Evolutionary conservation across 352 stramenopile genomes (phyloP).

Genomic region (Globisporangium apiculatum): DNA sequence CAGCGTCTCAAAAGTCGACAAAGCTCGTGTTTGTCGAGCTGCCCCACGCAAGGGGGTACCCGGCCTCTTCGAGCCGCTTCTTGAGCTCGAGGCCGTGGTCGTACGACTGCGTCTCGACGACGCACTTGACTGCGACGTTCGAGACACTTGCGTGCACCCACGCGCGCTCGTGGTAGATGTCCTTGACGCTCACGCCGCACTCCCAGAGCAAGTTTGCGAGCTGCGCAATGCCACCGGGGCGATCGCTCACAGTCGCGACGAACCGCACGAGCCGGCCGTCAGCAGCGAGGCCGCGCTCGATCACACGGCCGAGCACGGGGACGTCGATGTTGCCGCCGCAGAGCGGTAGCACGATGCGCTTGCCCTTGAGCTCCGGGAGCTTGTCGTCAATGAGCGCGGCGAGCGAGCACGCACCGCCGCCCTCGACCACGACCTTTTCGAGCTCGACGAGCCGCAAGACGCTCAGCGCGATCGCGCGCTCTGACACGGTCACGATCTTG

Average conservation of each 20-base stretch:
- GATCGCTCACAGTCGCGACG: slow-evolving; percentile 94
- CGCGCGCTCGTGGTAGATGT: slow-evolving; percentile 96
- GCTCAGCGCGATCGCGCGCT: slow-evolving; percentile 94
- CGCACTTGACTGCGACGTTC: slow-evolving; percentile 94
- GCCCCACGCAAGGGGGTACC: slow-evolving; percentile 88
- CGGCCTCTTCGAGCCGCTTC: slow-evolving; percentile 69
- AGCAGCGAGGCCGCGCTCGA: slow-evolving; percentile 95
- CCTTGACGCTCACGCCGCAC: slow-evolving; percentile 90
- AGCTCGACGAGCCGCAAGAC: slow-evolving; percentile 96
- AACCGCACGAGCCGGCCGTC: slow-evolving; percentile 96
- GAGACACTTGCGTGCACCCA: slow-evolving; percentile 95
- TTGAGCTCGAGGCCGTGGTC: slow-evolving; percentile 90
- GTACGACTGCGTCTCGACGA: slow-evolving; percentile 93
- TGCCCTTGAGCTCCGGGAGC: slow-evolving; percentile 87
- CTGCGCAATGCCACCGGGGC: slow-evolving; percentile 90
- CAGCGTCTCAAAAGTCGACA: slow-evolving; percentile 13
- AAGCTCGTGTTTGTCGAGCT: slow-evolving; percentile 21
- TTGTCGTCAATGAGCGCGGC: slow-evolving; percentile 93
- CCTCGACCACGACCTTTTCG: slow-evolving; percentile 98
- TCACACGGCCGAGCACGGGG: slow-evolving; percentile 91
- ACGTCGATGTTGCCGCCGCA: slow-evolving; percentile 98
- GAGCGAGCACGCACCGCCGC: slow-evolving; percentile 90
- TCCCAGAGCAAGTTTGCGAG: slow-evolving; percentile 89
- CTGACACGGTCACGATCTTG: slow-evolving; percentile 90
- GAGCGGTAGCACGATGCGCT: slow-evolving; percentile 94